Base-by-base conservation (phyloP, 2,329 filamentous ascomycete genomes). In the Trichoderma aggressivum region DNA sequence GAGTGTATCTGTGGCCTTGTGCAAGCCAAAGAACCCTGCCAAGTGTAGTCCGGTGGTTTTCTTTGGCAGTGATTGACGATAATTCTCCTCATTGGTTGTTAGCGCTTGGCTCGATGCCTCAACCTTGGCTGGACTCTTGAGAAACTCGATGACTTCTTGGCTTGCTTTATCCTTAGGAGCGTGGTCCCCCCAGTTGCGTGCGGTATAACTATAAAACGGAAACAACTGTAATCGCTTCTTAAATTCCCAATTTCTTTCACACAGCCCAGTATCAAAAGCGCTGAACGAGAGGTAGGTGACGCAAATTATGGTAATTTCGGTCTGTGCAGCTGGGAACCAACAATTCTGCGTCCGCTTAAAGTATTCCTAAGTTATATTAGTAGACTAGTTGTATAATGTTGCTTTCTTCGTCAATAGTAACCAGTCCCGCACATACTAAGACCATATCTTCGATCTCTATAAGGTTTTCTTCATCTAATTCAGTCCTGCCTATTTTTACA, bases 301-400 rank as follows among this genome's bases (percentile, higher is more conserved):
- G 28, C 69, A 71, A 16, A 60, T 0, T n/a, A 12, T 43, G 5
- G 62, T 10, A 7, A 60, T 67, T 5, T 64, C 3, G 2, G 18
- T 12, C 24, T 62, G n/a, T 16, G 59, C n/a, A 36, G 21, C 18
- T 30, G 58, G 67, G 8, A 70, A 70, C 43, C 58, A 70, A 14
- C 5, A 30, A 0, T 21, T 32, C n/a, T 56, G 39, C 26, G 39
- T 70, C 21, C 43, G 28, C 7, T 70, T 47, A 24, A 70, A 70
- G 32, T 70, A 70, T 47, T 70, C 39, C 26, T 70, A 59, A 14
- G 67, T 56, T 18, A 59, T 63, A 24, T 70, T 70, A 55, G 43
- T 70, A 59, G 39, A 70, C 67, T 56, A 70, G 47, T n/a, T 43
- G 67, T 14, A 70, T 56, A 8, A 70, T 56, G 0, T 43, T 12